Evolutionary conservation across 257 asterid species (phyloP), one percentile per base, ranked within the genome.

Genomic region (Fraxinus quadrangulata): DNA sequence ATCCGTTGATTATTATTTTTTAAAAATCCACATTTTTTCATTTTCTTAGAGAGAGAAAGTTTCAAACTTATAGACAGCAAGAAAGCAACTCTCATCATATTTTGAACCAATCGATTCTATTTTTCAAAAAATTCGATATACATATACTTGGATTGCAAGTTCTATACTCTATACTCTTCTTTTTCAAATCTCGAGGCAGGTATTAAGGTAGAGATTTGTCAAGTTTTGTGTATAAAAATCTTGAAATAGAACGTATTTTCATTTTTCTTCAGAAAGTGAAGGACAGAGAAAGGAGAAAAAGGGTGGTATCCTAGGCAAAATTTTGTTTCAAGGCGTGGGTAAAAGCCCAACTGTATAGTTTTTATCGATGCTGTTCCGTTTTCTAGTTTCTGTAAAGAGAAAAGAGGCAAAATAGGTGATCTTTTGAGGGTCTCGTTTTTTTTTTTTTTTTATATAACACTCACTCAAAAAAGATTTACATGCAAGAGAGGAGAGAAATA

Each of bases 161-260:
- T 77, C 73, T 74, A 26, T 74, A 28, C 77, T 77, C 73, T 74
- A 26, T 74, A 28, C 77, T 36, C 77, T 76, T 71, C 83, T 80
- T 85, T 80, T 78, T 72, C 94, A 81, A 83, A 90, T 89, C 91
- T 88, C 96, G 92, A 90, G 98, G 93, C 88, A 80, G 80, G 85
- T 71, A 74, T 72, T 72, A 67, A 66, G 83, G 78, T 75, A 45
- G 47, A 3, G 10, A 17, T 40, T 39, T 74, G 45, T 65, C 74
- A 74, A 54, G 66, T 67, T 72, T 76, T 74, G 24, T 49, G 54
- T 49, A 61, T 79, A 77, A 59, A 76, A 76, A 70, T 77, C 78
- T 80, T 80, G 83, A 47, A 78, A 70, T 72, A 70, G 78, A 77
- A 71, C 49, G 56, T 13, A 72, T 70, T 87, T 73, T 81, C 39